Evolutionary conservation across 2,329 filamentous ascomycete species (phyloP).

Genomic region (Hypomyces rosellus): DNA sequence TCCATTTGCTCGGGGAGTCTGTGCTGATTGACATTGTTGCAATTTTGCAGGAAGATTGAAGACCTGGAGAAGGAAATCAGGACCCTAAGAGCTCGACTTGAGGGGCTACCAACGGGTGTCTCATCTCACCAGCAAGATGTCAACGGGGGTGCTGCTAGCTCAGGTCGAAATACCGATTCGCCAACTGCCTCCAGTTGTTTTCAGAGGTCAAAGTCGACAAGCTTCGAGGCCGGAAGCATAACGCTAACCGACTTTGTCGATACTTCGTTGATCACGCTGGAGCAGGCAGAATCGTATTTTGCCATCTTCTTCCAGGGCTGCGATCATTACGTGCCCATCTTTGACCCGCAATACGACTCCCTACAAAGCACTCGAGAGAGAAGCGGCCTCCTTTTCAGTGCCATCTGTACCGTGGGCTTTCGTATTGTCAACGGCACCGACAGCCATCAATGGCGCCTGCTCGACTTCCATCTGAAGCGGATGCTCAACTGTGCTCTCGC

Average conservation of each 20-base stretch:
- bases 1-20: too few species aligned
- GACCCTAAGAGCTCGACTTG: slow-evolving; percentile 11
- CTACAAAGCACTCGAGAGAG: slow-evolving; percentile 38
- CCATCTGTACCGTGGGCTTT: slow-evolving; percentile 46
- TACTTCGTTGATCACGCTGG: slow-evolving; percentile 15
- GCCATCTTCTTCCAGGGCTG: slow-evolving; percentile 22
- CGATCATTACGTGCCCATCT: slow-evolving; percentile 21
- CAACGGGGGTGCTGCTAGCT: too few species aligned
- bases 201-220: slow-evolving; percentile 7
- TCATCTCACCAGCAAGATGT: too few species aligned
- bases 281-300: slow-evolving; percentile 20
- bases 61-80: slow-evolving; percentile 13
- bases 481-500: slow-evolving; percentile 34
- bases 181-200: background rate
- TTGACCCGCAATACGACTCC: slow-evolving; percentile 31
- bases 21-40: too few species aligned
- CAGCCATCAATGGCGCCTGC: slow-evolving; percentile 34
- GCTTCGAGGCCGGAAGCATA: slow-evolving; percentile 12
- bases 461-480: slow-evolving; percentile 36
- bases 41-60: slow-evolving; percentile 15
- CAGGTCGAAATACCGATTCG: background rate
- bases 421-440: slow-evolving; percentile 35
- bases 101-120: background rate
- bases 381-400: slow-evolving; percentile 44
- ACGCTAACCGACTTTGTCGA: slow-evolving; percentile 17